Evolutionary conservation across 768 basidiomycete species (phyloP).

Genomic region (Psilocybe cyanescens): DNA sequence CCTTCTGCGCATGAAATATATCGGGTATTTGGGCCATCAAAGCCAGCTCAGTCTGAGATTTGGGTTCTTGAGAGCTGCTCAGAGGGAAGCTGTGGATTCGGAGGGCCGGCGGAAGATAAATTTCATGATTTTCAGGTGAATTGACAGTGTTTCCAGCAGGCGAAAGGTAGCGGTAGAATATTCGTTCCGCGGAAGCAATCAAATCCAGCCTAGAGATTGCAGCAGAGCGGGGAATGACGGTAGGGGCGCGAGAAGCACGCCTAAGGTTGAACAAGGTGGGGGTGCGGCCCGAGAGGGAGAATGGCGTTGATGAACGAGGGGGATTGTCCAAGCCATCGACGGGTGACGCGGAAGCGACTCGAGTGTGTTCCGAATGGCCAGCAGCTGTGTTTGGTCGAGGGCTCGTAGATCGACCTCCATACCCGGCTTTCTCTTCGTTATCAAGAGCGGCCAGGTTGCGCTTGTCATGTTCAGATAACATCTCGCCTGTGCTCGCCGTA

Average conservation of each 20-base stretch:
- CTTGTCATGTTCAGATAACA: conserved; percentile 73
- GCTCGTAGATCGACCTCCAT: conserved; percentile 58
- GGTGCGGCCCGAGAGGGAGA: conserved; percentile 75
- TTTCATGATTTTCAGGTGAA: conserved; percentile 92
- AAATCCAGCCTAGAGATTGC: conserved; percentile 91
- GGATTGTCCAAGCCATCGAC: conserved; percentile 40
- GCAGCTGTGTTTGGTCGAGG: conserved; percentile 50
- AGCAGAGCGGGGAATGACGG: conserved; percentile 88
- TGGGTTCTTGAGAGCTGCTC: conserved; percentile 73
- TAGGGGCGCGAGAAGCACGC: conserved; percentile 88
- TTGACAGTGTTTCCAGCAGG: conserved; percentile 77
- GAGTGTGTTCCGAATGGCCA: conserved; percentile 45
- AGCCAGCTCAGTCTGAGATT: conserved; percentile 65
- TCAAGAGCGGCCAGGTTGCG: conserved; percentile 57
- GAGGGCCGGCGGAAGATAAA: conserved; percentile 93
- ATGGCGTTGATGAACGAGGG: conserved; percentile 77
- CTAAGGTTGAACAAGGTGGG: conserved; percentile 76
- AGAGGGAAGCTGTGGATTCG: conserved; percentile 92
- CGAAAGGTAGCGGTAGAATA: conserved; percentile 92
- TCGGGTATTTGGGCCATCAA: conserved; percentile 92
- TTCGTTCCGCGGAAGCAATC: conserved; percentile 93
- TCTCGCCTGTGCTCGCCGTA: conserved; percentile 78
- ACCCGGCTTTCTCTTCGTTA: conserved; percentile 43
- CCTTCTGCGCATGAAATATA: conserved; percentile 97
- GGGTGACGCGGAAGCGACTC: conserved; percentile 53